Percentiles rank a stretch among this genome's conserved stretches.
Evolutionary conservation across 352 stramenopile species (phyloP).

Genomic region (Globisporangium lucens): DNA sequence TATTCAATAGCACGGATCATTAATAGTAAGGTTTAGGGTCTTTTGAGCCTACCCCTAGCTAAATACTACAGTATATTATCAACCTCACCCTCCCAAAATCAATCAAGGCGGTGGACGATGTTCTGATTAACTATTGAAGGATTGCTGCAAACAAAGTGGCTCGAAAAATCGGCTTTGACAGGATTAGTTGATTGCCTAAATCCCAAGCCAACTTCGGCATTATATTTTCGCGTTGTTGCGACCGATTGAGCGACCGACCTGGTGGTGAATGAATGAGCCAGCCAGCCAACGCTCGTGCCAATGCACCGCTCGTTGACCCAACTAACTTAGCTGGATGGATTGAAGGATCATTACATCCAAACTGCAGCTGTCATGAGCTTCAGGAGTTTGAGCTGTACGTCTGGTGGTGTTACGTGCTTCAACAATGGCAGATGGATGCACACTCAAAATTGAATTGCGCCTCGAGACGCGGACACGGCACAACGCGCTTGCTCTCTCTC

Average conservation of each 20-base stretch:
- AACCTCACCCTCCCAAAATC: too few species aligned
- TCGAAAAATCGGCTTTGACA: not conserved
- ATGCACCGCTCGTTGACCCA: not conserved
- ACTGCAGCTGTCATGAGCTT: not conserved
- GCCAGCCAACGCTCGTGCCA: not conserved
- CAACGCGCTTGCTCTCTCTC: not conserved
- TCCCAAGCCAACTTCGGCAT: not conserved
- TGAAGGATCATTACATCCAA: not conserved
- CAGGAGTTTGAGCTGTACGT: not conserved
- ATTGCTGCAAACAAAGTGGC: not conserved
- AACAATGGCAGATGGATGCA: not conserved
- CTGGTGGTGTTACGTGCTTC: not conserved
- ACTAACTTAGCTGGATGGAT: not conserved
- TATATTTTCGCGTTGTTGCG: not conserved
- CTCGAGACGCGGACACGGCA: not conserved
- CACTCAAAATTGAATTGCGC: not conserved
- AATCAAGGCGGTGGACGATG: too few species aligned
- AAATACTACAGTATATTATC: too few species aligned
- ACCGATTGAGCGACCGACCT: not conserved
- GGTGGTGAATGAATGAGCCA: not conserved
- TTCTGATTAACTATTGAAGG: too few species aligned
- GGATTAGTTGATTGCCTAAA: conserved; percentile 1
- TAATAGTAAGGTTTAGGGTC: too few species aligned
- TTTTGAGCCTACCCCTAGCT: too few species aligned
- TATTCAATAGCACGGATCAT: too few species aligned